Conservation (phyloP, 495 filamentous ascomycete genomes). For the Apiosordaria backusii region DNA sequence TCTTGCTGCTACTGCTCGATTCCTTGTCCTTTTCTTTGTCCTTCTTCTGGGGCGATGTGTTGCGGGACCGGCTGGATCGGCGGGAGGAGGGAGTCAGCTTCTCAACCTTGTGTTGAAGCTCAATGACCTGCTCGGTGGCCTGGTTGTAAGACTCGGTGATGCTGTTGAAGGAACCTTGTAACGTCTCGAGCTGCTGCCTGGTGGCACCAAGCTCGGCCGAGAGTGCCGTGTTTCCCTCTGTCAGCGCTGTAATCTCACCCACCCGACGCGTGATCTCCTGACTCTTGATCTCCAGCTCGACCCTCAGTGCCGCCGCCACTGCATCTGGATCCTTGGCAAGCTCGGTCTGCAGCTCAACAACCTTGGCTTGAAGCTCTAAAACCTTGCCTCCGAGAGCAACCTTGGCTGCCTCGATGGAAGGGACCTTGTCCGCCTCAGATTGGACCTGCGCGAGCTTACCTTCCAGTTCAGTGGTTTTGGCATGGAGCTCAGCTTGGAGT, state of each 20-base stretch:
- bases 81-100: constrained; percentile 20
- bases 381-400: constrained; percentile 25
- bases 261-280: constrained; percentile 27
- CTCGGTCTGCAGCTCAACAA: constrained; percentile 27
- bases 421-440: constrained; percentile 35
- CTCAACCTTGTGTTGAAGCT: constrained; percentile 26
- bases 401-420: constrained; percentile 33
- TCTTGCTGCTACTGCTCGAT: constrained; percentile 21
- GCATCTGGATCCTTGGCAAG: constrained; percentile 27
- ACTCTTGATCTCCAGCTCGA: constrained; percentile 30
- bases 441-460: constrained; percentile 19
- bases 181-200: constrained; percentile 24
- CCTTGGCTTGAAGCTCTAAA: constrained; percentile 25
- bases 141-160: constrained; percentile 25
- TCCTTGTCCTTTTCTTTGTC: constrained; percentile 23
- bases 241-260: constrained; percentile 28
- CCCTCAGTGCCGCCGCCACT: constrained; percentile 23
- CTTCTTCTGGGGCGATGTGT: constrained; percentile 32
- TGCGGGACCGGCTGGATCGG: constrained; percentile 27
- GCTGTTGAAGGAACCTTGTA: constrained; percentile 20
- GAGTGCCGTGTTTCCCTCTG: constrained; percentile 26
- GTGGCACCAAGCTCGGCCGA: constrained; percentile 27
- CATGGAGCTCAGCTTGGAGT: constrained; percentile 28
- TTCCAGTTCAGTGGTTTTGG: constrained; percentile 29
- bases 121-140: constrained; percentile 21